These are phyloP conservation scores for Spongispora temasekensis DNA, from an alignment of 1,284 basidiomycete genomes.

Conservation along the genomic window DNA sequence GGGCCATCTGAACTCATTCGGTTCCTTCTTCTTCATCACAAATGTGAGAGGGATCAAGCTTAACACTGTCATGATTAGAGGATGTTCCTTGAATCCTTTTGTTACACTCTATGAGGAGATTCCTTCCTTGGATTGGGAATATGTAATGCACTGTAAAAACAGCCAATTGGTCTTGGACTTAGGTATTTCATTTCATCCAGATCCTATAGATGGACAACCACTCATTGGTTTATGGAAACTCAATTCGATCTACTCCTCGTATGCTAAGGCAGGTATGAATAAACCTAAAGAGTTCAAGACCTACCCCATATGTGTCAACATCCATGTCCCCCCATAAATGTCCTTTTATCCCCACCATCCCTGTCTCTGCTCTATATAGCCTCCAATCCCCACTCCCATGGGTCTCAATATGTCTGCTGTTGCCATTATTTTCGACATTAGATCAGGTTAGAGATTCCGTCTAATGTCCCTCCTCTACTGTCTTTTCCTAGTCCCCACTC, in stretches of 20 bases:
- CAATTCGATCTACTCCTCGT: slow-evolving; percentile 6
- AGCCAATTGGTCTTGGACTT: slow-evolving; percentile 6
- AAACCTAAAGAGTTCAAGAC: slow-evolving; percentile 10
- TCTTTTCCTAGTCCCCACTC: too few relatives aligned
- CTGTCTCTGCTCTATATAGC: too few relatives aligned
- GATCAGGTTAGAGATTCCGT: too few relatives aligned
- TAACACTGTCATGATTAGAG: too few relatives aligned
- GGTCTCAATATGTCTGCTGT: too few relatives aligned
- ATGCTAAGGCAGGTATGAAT: slow-evolving; percentile 9
- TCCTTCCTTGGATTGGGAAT: slow-evolving; percentile 8
- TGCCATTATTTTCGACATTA: too few relatives aligned
- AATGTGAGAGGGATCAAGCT: slow-evolving; percentile 13
- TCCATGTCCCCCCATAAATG: too few relatives aligned
- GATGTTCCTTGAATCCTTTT: slow-evolving; percentile 6
- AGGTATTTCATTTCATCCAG: too few relatives aligned
- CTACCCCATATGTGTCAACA: slow-evolving; percentile 4
- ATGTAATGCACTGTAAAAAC: slow-evolving; percentile 4
- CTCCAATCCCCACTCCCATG: too few relatives aligned
- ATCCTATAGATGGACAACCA: background rate
- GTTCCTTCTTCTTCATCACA: slow-evolving; percentile 10
- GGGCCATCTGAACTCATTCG: slow-evolving; percentile 2
- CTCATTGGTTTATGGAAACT: slow-evolving; percentile 9
- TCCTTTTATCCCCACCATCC: too few relatives aligned
- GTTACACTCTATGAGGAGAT: slow-evolving; percentile 5
- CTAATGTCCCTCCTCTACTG: too few relatives aligned